phyloP scores from a whole-genome alignment of 2,329 filamentous ascomycete species.

The Chaetomiaceae sp. region DNA sequence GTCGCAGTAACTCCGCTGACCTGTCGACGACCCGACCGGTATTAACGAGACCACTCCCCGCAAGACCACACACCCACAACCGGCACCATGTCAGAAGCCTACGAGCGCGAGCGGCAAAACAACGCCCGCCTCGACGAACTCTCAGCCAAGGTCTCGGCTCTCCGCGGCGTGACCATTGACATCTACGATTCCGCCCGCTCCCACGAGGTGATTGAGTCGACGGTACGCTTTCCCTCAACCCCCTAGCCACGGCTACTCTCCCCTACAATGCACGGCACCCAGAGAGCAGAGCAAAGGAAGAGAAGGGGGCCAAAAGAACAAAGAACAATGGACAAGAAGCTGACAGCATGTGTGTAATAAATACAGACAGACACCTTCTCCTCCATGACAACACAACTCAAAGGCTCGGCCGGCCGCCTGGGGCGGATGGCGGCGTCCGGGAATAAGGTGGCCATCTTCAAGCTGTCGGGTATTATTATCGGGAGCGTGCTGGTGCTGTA shows the following conservation, averaged over 20 bases:
- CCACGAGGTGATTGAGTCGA: conserved; percentile 83
- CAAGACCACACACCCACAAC: background rate
- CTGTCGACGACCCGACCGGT: too few relatives aligned
- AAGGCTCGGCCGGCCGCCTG: conserved; percentile 75
- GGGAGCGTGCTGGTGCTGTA: conserved; percentile 70
- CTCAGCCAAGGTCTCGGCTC: conserved; percentile 81
- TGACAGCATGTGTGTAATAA: background rate
- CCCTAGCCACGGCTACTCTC: background rate
- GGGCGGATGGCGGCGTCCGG: conserved; percentile 87
- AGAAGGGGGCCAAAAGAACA: too few relatives aligned
- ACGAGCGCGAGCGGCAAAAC: conserved; percentile 84
- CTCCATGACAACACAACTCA: conserved; percentile 75
- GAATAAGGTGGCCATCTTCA: conserved; percentile 86
- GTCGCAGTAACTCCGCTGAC: too few relatives aligned
- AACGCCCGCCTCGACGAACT: conserved; percentile 91
- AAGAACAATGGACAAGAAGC: background rate
- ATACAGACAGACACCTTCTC: conserved; percentile 72
- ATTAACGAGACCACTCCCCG: background rate
- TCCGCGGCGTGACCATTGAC: conserved; percentile 91
- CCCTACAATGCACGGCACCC: background rate
- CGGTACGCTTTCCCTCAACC: conserved; percentile 49
- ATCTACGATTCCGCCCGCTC: conserved; percentile 95
- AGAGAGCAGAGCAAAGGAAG: background rate
- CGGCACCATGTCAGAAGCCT: conserved; percentile 64
- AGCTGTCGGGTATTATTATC: conserved; percentile 79